Evolutionary conservation across 2,329 filamentous ascomycete genomes (phyloP).

Genomic region (Phaeosphaeriaceae sp.): DNA sequence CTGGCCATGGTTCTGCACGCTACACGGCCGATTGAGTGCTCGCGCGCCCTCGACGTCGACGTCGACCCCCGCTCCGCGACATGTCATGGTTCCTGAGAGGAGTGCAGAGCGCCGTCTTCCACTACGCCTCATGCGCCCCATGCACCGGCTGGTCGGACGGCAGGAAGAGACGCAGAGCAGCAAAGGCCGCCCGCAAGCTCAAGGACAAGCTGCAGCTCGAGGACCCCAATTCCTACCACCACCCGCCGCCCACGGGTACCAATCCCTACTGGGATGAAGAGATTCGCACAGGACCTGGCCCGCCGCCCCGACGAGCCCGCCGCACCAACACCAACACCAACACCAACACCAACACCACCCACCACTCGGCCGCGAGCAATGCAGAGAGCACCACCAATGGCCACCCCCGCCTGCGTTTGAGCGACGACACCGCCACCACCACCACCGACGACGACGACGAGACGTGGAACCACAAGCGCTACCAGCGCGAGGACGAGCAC

Average conservation of each 20-base stretch:
- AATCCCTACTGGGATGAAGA: slow-evolving; percentile 91
- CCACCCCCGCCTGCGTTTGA: too few species aligned
- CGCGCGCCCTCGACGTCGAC: slow-evolving; percentile 24
- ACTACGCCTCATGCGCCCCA: slow-evolving; percentile 78
- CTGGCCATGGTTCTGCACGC: slow-evolving; percentile 35
- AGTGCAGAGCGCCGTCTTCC: slow-evolving; percentile 80
- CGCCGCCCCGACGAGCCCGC: slow-evolving; percentile 67
- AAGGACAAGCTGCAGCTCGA: slow-evolving; percentile 71
- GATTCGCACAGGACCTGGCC: slow-evolving; percentile 79
- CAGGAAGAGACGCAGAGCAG: slow-evolving; percentile 74
- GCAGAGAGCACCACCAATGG: slow-evolving; percentile 53
- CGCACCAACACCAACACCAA: slow-evolving; percentile 59
- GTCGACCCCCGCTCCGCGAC: slow-evolving; percentile 16
- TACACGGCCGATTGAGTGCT: slow-evolving; percentile 27
- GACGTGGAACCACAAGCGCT: slow-evolving; percentile 79
- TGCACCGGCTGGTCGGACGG: slow-evolving; percentile 76
- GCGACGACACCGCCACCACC: too few species aligned
- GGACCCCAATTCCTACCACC: slow-evolving; percentile 77
- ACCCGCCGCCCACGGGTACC: slow-evolving; percentile 83
- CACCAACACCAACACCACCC: slow-evolving; percentile 62
- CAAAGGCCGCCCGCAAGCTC: slow-evolving; percentile 71
- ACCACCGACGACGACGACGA: slow-evolving; percentile 50
- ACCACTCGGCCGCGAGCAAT: slow-evolving; percentile 56
- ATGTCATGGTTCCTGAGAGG: slow-evolving; percentile 55
- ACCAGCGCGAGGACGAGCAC: slow-evolving; percentile 88